phyloP scores from a whole-genome alignment of 2,329 filamentous ascomycete species.

The Trichophyton benhamiae region DNA sequence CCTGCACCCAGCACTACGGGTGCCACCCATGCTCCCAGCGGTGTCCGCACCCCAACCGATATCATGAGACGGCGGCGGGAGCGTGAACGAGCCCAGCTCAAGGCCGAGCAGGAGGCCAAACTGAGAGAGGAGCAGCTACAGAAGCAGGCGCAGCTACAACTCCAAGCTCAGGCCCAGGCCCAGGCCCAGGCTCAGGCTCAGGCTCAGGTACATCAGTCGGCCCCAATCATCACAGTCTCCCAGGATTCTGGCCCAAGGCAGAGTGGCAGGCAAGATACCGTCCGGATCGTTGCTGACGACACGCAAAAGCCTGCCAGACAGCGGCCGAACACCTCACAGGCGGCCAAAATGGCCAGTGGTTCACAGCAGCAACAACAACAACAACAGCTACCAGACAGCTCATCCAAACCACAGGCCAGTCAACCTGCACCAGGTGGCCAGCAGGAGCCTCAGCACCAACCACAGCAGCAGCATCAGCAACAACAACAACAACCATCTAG shows the following conservation, averaged over 20 bases:
- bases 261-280: not conserved
- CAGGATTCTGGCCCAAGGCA: not conserved
- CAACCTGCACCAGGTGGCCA: conserved; percentile 9
- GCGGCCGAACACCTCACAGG: conserved; percentile 3
- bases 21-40: conserved; percentile 31
- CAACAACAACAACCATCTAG: conserved; percentile 10
- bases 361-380: not conserved
- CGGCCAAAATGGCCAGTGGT: conserved; percentile 3
- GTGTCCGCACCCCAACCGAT: conserved; percentile 72
- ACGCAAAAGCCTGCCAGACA: not conserved
- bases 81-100: conserved; percentile 55
- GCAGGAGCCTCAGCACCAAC: not conserved
- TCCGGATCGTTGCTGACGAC: not conserved
- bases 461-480: too few species aligned
- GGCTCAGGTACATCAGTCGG: conserved; percentile 10
- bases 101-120: conserved; percentile 53
- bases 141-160: not conserved
- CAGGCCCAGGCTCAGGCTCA: conserved; percentile 30
- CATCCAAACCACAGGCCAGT: conserved; percentile 5
- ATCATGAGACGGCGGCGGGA: conserved; percentile 81
- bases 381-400: not conserved
- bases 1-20: not conserved
- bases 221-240: not conserved
- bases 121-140: conserved; percentile 37
- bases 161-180: conserved; percentile 31